Base-by-base conservation (phyloP, 345 rosid species). In the Cardamine occulta region DNA sequence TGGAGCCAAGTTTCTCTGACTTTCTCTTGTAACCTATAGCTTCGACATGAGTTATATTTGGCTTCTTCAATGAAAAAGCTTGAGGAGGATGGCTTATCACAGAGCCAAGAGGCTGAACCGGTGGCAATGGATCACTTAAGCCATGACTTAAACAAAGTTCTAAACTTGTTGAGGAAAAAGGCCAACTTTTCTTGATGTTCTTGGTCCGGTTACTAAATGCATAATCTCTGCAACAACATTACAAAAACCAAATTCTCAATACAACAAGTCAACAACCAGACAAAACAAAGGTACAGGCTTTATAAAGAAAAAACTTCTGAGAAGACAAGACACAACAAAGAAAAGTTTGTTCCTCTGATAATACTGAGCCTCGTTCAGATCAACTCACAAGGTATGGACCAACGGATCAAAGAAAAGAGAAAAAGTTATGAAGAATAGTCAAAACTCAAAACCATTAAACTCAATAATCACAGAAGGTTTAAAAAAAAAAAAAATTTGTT, bases 71-170 rank as follows among this genome's bases (percentile, higher is more conserved):
- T 24, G 74, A 52, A 28, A 45, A 29, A 75, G 68, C 55, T 66
- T 71, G 84, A 74, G 67, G 80, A 66, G 78, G 54, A 29, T 71
- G 85, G 76, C 76, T 80, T 69, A 82, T 87, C 67, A 81, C 83
- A 15, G 82, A 37, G 72, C 78, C 83, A 80, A 72, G 83, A 74
- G 77, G 63, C 79, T 89, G 88, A 84, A 95, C 85, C n/a, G 93
- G 97, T 72, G 99, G 99, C 82, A 95, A 81, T 21, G 86, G 86
- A 73, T 89, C 92, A 79, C 72, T 86, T 83, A 91, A 82, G 68
- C 97, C 97, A 90, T 95, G 92, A 67, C 75, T 87, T 80, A 88
- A 73, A 80, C 97, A 90, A 87, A 91, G 89, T 68, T 89, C 93
- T 83, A 95, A 80, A 66, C 81, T 90, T 64, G 85, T 81, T 74